Percentiles rank a stretch among this genome's conserved stretches.
phyloP scores from a whole-genome alignment of 2,329 filamentous ascomycete genomes.

The Thelonectria olida region DNA sequence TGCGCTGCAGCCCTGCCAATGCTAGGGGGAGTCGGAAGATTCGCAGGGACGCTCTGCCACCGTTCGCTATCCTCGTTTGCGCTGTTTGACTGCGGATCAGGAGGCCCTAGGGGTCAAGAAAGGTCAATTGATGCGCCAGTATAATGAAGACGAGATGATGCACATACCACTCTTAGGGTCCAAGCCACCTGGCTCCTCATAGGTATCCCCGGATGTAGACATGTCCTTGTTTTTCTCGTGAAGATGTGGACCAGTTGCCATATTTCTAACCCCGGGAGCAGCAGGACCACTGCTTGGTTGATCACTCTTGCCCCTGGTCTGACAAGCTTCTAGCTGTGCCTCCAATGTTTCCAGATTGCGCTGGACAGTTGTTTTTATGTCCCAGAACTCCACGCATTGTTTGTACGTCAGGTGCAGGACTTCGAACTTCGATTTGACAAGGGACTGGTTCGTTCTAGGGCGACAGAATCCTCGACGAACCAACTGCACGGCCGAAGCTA shows the following conservation, averaged over 20 bases:
- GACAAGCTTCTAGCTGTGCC: slow-evolving; percentile 28
- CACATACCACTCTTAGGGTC: too few species aligned
- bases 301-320: not conserved
- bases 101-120: too few species aligned
- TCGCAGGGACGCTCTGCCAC: too few species aligned
- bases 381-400: slow-evolving; percentile 40
- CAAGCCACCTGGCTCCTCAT: too few species aligned
- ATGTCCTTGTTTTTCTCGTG: not conserved
- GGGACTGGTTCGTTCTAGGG: not conserved
- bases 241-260: not conserved
- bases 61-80: too few species aligned
- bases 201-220: too few species aligned
- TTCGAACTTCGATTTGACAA: slow-evolving; percentile 25
- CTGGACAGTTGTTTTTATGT: slow-evolving; percentile 36
- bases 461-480: slow-evolving; percentile 23
- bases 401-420: slow-evolving; percentile 36
- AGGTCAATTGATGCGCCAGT: too few species aligned
- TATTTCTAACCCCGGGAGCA: too few species aligned
- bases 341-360: slow-evolving; percentile 40
- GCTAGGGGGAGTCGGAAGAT: too few species aligned
- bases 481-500: slow-evolving; percentile 5
- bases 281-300: not conserved
- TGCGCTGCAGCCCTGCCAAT: too few species aligned
- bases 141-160: too few species aligned
- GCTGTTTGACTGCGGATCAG: too few species aligned